Percentiles rank a stretch among this genome's conserved stretches.
These are phyloP conservation scores for Endocalyx cinctus DNA, from an alignment of 2,329 filamentous ascomycete species.

Conservation along the genomic window DNA sequence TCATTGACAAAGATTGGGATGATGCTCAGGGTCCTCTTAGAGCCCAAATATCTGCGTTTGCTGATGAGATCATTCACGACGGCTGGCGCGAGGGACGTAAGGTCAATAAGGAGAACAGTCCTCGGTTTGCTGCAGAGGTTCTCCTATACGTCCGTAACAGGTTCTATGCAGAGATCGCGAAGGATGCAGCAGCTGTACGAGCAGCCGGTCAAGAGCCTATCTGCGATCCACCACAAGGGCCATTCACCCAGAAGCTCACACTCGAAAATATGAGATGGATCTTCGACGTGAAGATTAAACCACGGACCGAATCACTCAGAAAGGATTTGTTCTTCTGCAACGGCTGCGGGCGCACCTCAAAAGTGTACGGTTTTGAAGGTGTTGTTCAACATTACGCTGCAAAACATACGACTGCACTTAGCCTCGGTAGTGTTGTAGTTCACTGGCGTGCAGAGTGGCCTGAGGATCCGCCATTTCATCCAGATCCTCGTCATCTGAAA, in stretches of 20 bases:
- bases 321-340: constrained; percentile 75
- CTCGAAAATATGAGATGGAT: constrained; percentile 86
- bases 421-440: constrained; percentile 66
- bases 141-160: constrained; percentile 61
- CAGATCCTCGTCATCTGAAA: constrained; percentile 45
- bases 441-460: constrained; percentile 82
- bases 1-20: constrained; percentile 66
- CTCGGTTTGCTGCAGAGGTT: constrained; percentile 68
- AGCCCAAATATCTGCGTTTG: constrained; percentile 59
- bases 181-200: constrained; percentile 44
- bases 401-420: constrained; percentile 70
- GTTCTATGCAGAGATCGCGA: constrained; percentile 59
- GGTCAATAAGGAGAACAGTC: constrained; percentile 58
- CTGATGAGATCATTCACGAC: constrained; percentile 64
- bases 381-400: constrained; percentile 80
- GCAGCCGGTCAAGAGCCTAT: constrained; percentile 41
- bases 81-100: constrained; percentile 61
- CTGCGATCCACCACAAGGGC: constrained; percentile 46
- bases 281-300: constrained; percentile 72
- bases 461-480: constrained; percentile 65
- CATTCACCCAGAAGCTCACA: constrained; percentile 59
- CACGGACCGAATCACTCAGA: constrained; percentile 58
- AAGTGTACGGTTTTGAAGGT: constrained; percentile 71
- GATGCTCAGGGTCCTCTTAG: constrained; percentile 64
- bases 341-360: constrained; percentile 58